A percentile compares a stretch with the other conserved stretches of the same genome.
Evolutionary conservation across 176 grass and related monocot genomes (phyloP).

Genomic region (Oryza rufipogon): DNA sequence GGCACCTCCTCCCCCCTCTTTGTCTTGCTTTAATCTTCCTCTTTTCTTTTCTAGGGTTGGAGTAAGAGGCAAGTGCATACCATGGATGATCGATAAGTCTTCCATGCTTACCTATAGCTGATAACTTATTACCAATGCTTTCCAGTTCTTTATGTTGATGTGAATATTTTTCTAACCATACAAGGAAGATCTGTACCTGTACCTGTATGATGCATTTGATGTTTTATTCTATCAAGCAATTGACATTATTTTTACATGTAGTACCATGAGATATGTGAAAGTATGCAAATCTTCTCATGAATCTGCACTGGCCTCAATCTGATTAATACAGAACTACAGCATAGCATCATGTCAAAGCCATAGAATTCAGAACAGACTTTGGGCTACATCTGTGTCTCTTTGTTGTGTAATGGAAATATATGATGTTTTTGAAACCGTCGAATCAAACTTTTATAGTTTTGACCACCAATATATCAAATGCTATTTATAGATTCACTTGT

Average conservation of each 20-base stretch:
- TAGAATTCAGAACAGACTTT: background rate
- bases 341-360: background rate
- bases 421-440: background rate
- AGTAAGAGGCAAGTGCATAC: constrained; percentile 88
- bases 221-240: background rate
- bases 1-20: background rate
- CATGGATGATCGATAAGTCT: constrained; percentile 42
- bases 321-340: background rate
- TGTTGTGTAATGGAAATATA: background rate
- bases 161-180: background rate
- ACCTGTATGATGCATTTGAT: background rate
- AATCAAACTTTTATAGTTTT: background rate
- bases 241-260: constrained; percentile 7
- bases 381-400: constrained; percentile 9
- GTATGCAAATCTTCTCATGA: background rate
- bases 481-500: background rate
- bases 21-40: constrained; percentile 19
- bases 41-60: constrained; percentile 85
- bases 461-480: background rate
- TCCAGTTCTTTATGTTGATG: constrained; percentile 11
- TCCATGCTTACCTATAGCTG: background rate
- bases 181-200: background rate
- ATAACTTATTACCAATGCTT: background rate
- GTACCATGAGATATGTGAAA: background rate
- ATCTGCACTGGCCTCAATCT: background rate